phyloP scores from a whole-genome alignment of 169 alveolate genomes.

The Plasmodium vivax region DNA sequence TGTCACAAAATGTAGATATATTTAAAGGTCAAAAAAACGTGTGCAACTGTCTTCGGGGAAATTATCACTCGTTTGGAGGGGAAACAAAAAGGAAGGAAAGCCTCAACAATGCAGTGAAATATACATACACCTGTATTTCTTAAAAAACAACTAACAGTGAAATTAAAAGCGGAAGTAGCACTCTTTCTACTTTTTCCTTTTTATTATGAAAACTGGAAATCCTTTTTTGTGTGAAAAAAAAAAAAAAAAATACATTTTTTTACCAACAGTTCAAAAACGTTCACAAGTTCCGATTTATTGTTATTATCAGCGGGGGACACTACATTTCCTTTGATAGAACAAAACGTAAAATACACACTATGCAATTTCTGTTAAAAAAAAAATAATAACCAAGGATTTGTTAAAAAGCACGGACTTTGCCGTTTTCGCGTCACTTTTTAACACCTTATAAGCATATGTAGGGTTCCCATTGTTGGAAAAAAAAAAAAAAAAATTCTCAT shows the following conservation, averaged over 20 bases:
- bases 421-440: not conserved
- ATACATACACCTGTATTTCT: not conserved
- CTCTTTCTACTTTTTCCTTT: constrained; percentile 24
- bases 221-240: constrained; percentile 10
- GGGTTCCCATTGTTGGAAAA: not conserved
- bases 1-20: constrained; percentile 2
- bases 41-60: constrained; percentile 1
- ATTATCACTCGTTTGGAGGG: not conserved
- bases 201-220: not conserved
- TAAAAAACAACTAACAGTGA: not conserved
- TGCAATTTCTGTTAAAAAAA: not conserved
- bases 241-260: not conserved
- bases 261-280: not conserved
- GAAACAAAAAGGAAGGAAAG: not conserved
- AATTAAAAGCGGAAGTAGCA: not conserved
- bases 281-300: not conserved
- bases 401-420: constrained; percentile 7
- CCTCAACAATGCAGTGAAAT: not conserved
- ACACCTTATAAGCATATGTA: not conserved
- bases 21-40: not conserved
- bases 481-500: not conserved
- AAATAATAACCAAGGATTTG: constrained; percentile 7
- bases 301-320: not conserved
- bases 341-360: constrained; percentile 16
- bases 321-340: constrained; percentile 11